A percentile compares a stretch with the other conserved stretches of the same genome.
Conservation (phyloP, 2,329 filamentous ascomycete species). For the Epichloe sylvatica region DNA sequence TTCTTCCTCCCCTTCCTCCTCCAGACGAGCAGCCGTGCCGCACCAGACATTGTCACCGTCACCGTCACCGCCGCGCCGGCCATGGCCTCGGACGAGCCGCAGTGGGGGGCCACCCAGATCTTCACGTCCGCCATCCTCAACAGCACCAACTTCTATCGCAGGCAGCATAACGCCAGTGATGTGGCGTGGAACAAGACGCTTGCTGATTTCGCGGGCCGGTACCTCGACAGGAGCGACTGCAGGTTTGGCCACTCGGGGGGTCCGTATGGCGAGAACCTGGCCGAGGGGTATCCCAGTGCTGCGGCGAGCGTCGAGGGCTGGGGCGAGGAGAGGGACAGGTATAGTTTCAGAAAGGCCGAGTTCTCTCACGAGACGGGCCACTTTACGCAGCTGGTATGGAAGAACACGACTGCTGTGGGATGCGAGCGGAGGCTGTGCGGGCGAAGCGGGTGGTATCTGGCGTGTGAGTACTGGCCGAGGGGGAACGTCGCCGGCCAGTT, state of each 20-base stretch:
- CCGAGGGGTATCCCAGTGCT: neutral
- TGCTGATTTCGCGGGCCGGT: constrained; percentile 38
- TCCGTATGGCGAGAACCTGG: constrained; percentile 28
- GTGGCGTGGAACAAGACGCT: constrained; percentile 54
- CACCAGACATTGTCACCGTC: neutral
- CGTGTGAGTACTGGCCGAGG: constrained; percentile 55
- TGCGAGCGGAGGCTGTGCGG: constrained; percentile 13
- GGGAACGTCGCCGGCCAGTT: constrained; percentile 48
- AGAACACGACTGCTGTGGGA: constrained; percentile 13
- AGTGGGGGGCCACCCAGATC: neutral
- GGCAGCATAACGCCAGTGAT: constrained; percentile 43
- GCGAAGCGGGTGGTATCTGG: constrained; percentile 46
- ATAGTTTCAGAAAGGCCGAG: constrained; percentile 6
- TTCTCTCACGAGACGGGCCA: constrained; percentile 9
- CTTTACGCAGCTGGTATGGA: constrained; percentile 21
- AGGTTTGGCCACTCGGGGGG: constrained; percentile 43
- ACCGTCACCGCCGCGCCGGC: constrained; percentile 1
- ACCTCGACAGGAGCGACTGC: constrained; percentile 29
- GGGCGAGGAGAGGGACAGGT: constrained; percentile 7
- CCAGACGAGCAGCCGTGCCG: neutral
- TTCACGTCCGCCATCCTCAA: constrained; percentile 46
- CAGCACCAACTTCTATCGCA: constrained; percentile 52
- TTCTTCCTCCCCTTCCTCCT: neutral
- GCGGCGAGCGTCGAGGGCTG: constrained; percentile 5
- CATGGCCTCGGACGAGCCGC: constrained; percentile 3